Conservation (phyloP, 2,329 filamentous ascomycete species). For the Fulvia fulva region DNA sequence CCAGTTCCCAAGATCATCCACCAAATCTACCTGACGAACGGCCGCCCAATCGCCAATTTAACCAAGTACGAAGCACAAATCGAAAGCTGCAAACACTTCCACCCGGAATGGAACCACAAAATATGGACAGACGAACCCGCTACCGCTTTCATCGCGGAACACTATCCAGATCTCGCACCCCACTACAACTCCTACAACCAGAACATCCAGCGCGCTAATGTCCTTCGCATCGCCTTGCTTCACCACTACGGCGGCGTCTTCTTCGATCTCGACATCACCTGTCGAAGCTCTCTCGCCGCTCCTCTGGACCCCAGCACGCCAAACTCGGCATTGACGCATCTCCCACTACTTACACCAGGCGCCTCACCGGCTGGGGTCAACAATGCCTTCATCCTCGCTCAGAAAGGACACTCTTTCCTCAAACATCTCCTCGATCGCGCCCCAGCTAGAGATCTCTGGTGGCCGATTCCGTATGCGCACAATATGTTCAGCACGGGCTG, state of each 20-base stretch:
- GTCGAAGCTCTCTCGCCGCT: constrained; percentile 21
- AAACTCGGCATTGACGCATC: constrained; percentile 15
- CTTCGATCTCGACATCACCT: constrained; percentile 29
- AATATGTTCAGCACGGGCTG: constrained; percentile 33
- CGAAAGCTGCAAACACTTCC: constrained; percentile 21
- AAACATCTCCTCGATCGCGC: constrained; percentile 17
- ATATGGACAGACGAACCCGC: constrained; percentile 26
- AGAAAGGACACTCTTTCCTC: constrained; percentile 25
- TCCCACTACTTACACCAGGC: constrained; percentile 26
- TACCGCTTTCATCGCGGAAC: constrained; percentile 20
- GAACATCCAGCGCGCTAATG: constrained; percentile 29
- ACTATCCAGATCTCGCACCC: constrained; percentile 25
- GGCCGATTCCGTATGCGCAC: constrained; percentile 29
- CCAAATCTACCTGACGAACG: constrained; percentile 25
- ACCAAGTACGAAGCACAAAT: constrained; percentile 21
- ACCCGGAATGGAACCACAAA: constrained; percentile 23
- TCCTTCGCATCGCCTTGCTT: constrained; percentile 28
- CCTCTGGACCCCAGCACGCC: constrained; percentile 4
- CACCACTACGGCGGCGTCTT: constrained; percentile 30
- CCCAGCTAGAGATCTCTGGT: constrained; percentile 20
- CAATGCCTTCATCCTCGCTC: constrained; percentile 30
- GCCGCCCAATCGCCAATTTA: constrained; percentile 15
- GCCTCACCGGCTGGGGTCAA: constrained; percentile 31
- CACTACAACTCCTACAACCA: constrained; percentile 26
- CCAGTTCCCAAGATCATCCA: constrained; percentile 26